These are phyloP conservation scores for Nicotiana otophora DNA, from an alignment of 257 asterid species.

Conservation along the genomic window DNA sequence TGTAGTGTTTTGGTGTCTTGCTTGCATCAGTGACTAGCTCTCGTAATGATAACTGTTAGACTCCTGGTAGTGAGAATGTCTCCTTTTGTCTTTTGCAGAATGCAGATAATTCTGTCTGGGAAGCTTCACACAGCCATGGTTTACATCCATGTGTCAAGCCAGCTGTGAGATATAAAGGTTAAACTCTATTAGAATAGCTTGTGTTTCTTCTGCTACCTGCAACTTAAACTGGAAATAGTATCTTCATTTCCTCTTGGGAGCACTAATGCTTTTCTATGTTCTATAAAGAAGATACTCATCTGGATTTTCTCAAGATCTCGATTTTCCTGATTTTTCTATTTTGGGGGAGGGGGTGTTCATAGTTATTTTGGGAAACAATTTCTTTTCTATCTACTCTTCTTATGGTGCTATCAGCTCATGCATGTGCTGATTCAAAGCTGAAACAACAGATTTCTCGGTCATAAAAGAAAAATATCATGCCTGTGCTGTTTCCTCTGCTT, in stretches of 20 bases:
- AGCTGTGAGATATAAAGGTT: constrained; percentile 68
- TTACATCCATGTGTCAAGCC: constrained; percentile 64
- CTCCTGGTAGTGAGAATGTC: constrained; percentile 18
- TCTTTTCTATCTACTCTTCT: not conserved
- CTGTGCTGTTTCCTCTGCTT: not conserved
- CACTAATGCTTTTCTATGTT: not conserved
- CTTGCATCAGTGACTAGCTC: not conserved
- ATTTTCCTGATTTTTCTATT: not conserved
- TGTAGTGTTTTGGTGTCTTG: not conserved
- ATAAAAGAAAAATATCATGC: not conserved
- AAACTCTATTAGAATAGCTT: not conserved
- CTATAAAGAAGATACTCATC: not conserved
- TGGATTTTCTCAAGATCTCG: not conserved
- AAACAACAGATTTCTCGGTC: not conserved
- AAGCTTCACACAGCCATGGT: constrained; percentile 46
- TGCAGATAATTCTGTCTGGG: constrained; percentile 53
- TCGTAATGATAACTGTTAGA: not conserved
- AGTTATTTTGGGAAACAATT: not conserved
- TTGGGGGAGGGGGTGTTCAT: not conserved
- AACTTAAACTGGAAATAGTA: not conserved
- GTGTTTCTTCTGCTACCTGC: not conserved
- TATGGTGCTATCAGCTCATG: not conserved
- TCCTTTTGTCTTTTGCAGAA: constrained; percentile 34
- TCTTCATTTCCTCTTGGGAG: not conserved
- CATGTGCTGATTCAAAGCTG: not conserved